phyloP scores from a whole-genome alignment of 805 yeast genomes.

The Teunomyces tritomae region DNA sequence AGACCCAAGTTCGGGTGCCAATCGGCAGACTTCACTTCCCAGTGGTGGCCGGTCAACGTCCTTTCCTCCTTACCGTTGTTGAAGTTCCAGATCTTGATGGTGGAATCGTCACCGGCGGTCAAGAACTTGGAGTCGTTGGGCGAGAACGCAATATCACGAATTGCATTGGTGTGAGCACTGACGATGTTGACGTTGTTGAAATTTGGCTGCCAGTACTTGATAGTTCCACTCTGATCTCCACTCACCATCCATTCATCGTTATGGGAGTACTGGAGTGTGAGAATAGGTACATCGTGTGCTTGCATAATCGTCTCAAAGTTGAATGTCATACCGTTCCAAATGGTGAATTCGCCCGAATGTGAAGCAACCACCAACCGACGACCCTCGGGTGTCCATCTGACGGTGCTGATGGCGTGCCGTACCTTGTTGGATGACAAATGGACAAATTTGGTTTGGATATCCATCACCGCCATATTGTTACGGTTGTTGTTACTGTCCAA shows the following conservation, averaged over 20 bases:
- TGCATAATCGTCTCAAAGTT: conserved; percentile 97
- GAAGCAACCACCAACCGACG: conserved; percentile 85
- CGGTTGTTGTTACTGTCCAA: conserved; percentile 19
- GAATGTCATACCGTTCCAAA: conserved; percentile 95
- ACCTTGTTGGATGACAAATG: conserved; percentile 90
- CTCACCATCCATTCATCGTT: conserved; percentile 92
- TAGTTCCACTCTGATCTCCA: conserved; percentile 88
- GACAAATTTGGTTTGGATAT: conserved; percentile 76
- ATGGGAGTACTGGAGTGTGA: conserved; percentile 77
- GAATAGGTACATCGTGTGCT: conserved; percentile 91
- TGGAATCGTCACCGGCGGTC: conserved; percentile 91
- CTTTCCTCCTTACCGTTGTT: conserved; percentile 83
- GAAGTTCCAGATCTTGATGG: conserved; percentile 91
- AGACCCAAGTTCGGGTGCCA: conserved; percentile 93
- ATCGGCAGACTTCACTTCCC: conserved; percentile 97
- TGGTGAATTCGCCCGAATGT: conserved; percentile 91
- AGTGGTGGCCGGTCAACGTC: conserved; percentile 84
- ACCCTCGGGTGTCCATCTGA: conserved; percentile 97
- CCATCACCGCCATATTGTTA: conserved; percentile 49
- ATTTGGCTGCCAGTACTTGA: conserved; percentile 97
- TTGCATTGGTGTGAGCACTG: conserved; percentile 71
- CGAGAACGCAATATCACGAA: conserved; percentile 83
- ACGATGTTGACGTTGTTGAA: conserved; percentile 90
- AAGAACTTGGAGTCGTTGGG: conserved; percentile 90
- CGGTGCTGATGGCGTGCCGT: conserved; percentile 83